Base-by-base conservation (phyloP, 495 filamentous ascomycete genomes). In the Tricharina praecox region DNA sequence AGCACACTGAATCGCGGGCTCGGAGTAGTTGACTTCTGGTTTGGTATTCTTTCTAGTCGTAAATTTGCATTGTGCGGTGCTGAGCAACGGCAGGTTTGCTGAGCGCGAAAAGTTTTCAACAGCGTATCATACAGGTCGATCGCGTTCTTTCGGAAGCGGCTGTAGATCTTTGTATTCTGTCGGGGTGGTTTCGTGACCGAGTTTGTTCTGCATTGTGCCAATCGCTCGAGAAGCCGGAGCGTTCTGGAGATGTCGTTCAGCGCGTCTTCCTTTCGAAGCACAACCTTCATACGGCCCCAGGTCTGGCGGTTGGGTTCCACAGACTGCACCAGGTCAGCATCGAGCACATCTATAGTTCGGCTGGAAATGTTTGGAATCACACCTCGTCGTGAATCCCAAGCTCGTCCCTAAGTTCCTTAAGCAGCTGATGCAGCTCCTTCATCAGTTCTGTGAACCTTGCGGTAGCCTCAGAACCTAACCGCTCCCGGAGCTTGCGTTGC, bases 51-150 rank as follows among this genome's bases (percentile, higher is more conserved):
- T 38, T 62, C 60, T 2, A 63, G 36, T 26, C 53, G 59, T 13
- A 63, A 28, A 19, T 49, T 56, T 5, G 53, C 60, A 20, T 45
- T 36, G 32, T 63, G 60, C 18, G 53, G 49, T 19, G 43, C 20
- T 2, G 41, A 41, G 42, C 60, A 63, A 11, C 23, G 9, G 50
- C 60, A 62, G 3, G 38, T 3, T 19, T 51, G 47, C 26, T 5
- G 10, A 50, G 24, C n/a, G n/a, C n/a, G 45, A 32, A 56, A 23
- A 32, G 42, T 39, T 49, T 53, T 46, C 23, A 48, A 38, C 16
- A 63, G 46, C 25, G 48, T 51, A 7, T 40, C 33, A 30, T 52
- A 54, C 11, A 63, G 47, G 16, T 40, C 49, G 19, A 45, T 49
- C 1, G 59, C 52, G 32, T 63, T 49, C 8, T 49, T 41, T 21